Base-by-base conservation (phyloP, 768 basidiomycete species). In the Mycena metata region DNA sequence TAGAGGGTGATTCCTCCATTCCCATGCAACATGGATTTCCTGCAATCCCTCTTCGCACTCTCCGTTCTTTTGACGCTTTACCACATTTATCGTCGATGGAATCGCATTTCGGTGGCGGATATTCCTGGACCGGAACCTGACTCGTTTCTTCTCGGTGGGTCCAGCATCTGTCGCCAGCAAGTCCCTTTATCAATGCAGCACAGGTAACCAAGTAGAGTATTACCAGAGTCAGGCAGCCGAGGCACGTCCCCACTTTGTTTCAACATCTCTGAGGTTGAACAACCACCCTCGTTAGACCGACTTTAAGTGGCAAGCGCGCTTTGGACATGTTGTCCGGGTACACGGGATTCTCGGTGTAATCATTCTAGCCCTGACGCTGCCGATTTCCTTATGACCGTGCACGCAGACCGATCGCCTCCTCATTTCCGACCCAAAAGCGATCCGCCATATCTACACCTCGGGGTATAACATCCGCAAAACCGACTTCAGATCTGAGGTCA, bases 381-480 rank as follows among this genome's bases (percentile, higher is more conserved):
- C 6, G 21, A n/a, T 4, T 39, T 10, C 5, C 21, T 54, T 10
- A 54, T n/a, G n/a, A 10, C 5, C n/a, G 39, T 39, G n/a, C n/a
- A 54, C 36, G 33, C 72, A 89, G 88, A 83, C 86, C 69, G 85
- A 88, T 72, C 83, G 85, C 21, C 76, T 89, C 39, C 76, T 86
- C 54, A 81, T 88, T 60, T 83, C 86, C 33, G 88, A 89, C 66
- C 87, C 86, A 1, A 88, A 88, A 74, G 86, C 88, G 5, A 77
- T 89, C n/a, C 85, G 87, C 69, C 84, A 88, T 70, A 67, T 62
- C 45, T 30, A 54, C 51, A 51, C 39, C 52, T 21, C 51, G 83
- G 86, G 86, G n/a, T 89, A 89, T 72, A 81, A 81, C 15, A 88
- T 85, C 73, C 79, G 82, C 41, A 88, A 89, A 74, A 83, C 83